Evolutionary conservation across 306 rosid species (phyloP), one percentile per base, ranked within the genome.

Genomic region (Purshia tridentata): DNA sequence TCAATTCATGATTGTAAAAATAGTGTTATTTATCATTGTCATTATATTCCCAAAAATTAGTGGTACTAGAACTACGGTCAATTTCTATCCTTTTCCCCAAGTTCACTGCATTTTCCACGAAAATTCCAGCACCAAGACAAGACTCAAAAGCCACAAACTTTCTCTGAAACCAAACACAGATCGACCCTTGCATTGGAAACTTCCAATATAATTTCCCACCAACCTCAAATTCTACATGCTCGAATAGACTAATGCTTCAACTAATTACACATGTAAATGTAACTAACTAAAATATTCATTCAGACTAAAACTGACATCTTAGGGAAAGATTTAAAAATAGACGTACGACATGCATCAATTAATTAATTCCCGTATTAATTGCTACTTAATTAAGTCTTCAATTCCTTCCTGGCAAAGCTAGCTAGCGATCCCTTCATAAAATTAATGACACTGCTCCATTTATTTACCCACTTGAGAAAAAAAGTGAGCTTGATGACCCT

Each of bases 391-490:
- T 29, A 29, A 1, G 35, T 29, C 35, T 29, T 29, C 35, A 29
- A 29, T 29, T 77, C 80, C 55, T 69, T 71, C 60, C 52, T 10
- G 2, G 51, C 41, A 19, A 29, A 37, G 63, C 48, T 67, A 73
- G 57, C 77, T 63, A 65, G 48, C 53, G n/a, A n/a, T 72, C 47
- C 68, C 42, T 41, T 9, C 56, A 15, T 49, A 49, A 49, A 19
- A n/a, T 52, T 9, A 37, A 37, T 29, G 35, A 29, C 35, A 29
- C 35, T 29, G 35, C 35, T 29, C 35, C 35, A 29, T 29, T 29
- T 29, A 29, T 70, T 85, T 75, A 87, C 82, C 90, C 89, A 76
- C 84, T 87, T 47, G 92, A 85, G 93, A 87, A 88, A 86, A 86
- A 91, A 76, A 86, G 77, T 73, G 93, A 89, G 85, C 85, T 82